Base-by-base conservation (phyloP, 495 filamentous ascomycete species). In the Trichocladium uniseriatum region DNA sequence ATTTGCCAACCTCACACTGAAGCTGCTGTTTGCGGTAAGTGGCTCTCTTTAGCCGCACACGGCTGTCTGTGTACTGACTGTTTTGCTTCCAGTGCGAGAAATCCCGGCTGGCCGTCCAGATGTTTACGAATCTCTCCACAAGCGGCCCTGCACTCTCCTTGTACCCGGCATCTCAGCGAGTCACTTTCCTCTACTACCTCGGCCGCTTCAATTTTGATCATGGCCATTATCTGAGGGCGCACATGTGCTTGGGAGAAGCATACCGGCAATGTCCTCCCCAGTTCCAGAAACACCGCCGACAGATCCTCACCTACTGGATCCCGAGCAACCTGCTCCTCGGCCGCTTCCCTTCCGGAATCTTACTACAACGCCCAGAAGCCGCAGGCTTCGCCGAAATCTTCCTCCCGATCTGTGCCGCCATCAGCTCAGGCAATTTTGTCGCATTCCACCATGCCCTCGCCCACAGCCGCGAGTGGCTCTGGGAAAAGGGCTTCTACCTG, bases 131-230 rank as follows among this genome's bases (percentile, higher is more conserved):
- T 57, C 87, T 97, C 58, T 82, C 79, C 53, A 80, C 87, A 31
- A 81, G 83, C 53, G 88, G 87, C 2, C 87, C 89, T 5, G 86
- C 86, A 0, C 72, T 94, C 14, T 70, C 73, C 3, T 71, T 83
- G 36, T 95, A 89, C 60, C 87, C 91, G 14, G 87, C 87, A n/a
- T 77, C 87, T 9, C 87, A 96, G 49, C 79, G 87, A 35, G 86
- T 94, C 22, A 89, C 91, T 18, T 97, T 89, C 62, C 80, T 95
- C 6, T 96, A 95, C 67, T 96, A 95, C 60, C 84, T 95, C 15
- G 91, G 91, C 24, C 84, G 89, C 34, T 95, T 90, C 59, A 76
- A 85, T 51, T 89, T 95, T 59, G 79, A 82, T 46, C 87, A 86
- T 52, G 83, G 76, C 37, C 82, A 94, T 56, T 95, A 86, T 67